Percentiles rank a stretch among this genome's conserved stretches.
Evolutionary conservation across 345 rosid genomes (phyloP).

Genomic region (Abelmoschus esculentus): DNA sequence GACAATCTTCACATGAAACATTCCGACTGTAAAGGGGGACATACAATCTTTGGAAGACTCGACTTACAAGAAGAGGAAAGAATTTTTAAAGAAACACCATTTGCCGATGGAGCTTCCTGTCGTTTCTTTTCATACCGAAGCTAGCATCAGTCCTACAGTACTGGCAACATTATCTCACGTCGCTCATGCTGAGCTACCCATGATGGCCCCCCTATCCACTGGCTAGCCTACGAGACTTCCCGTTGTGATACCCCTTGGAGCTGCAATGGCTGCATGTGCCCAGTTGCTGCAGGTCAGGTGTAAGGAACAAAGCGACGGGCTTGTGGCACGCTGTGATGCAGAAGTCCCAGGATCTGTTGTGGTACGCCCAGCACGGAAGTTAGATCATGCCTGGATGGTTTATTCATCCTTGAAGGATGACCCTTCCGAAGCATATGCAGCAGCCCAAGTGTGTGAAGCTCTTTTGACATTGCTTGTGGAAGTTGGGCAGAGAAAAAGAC

Average conservation of each 20-base stretch:
- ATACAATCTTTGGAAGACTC: conserved; percentile 67
- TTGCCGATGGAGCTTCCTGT: not conserved
- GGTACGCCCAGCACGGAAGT: conserved; percentile 68
- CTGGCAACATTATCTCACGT: not conserved
- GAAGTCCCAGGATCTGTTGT: conserved; percentile 92
- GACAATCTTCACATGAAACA: not conserved
- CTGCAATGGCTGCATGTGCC: conserved; percentile 98
- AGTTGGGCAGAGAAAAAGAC: conserved; percentile 48
- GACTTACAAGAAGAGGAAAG: conserved; percentile 14
- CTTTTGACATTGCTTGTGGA: conserved; percentile 77
- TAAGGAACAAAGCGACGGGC: conserved; percentile 86
- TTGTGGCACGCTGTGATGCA: conserved; percentile 79
- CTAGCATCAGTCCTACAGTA: not conserved
- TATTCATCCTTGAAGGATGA: conserved; percentile 74
- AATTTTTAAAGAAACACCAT: not conserved
- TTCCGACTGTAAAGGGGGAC: not conserved
- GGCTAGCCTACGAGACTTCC: not conserved
- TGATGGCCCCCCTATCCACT: not conserved
- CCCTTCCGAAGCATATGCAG: conserved; percentile 63
- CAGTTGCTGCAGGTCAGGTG: conserved; percentile 75
- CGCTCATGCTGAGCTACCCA: not conserved
- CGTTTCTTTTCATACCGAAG: not conserved
- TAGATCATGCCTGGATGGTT: conserved; percentile 99
- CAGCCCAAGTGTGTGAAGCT: conserved; percentile 88
- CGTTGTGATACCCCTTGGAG: conserved; percentile 43